These are phyloP conservation scores for Dryas drummondii DNA, from an alignment of 306 rosid genomes.

Conservation along the genomic window DNA sequence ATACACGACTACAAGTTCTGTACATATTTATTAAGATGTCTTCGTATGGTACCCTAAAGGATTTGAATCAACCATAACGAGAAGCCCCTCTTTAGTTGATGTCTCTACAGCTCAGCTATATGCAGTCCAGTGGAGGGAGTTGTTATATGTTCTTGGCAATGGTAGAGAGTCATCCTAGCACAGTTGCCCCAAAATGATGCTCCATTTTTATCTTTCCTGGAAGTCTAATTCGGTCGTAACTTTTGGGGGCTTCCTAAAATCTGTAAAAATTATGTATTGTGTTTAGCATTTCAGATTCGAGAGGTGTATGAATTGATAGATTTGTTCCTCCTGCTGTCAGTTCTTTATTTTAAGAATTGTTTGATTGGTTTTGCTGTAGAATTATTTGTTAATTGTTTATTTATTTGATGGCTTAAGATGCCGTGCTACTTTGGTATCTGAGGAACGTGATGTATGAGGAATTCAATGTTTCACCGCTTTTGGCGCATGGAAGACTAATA, in stretches of 20 bases:
- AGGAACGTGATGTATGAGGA: not conserved
- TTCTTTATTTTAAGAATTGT: not conserved
- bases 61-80: slow-evolving; percentile 10
- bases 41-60: slow-evolving; percentile 19
- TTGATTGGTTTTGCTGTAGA: not conserved
- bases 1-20: slow-evolving; percentile 14
- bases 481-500: not conserved
- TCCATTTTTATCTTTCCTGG: not conserved
- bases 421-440: not conserved
- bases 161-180: slow-evolving; percentile 13
- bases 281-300: not conserved
- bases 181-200: not conserved
- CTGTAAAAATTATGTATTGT: slow-evolving; percentile 6
- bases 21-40: slow-evolving; percentile 30
- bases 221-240: not conserved
- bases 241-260: not conserved
- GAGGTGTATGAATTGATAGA: not conserved
- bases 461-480: too few relatives aligned
- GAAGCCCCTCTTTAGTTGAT: not conserved
- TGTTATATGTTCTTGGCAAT: not conserved
- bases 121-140: not conserved
- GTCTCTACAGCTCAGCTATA: not conserved
- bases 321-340: not conserved
- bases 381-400: not conserved
- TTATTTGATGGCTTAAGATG: not conserved